Evolutionary conservation across 2,329 filamentous ascomycete species (phyloP), one percentile per base, ranked within the genome.

Genomic region (Aspergillus eucalypticola): DNA sequence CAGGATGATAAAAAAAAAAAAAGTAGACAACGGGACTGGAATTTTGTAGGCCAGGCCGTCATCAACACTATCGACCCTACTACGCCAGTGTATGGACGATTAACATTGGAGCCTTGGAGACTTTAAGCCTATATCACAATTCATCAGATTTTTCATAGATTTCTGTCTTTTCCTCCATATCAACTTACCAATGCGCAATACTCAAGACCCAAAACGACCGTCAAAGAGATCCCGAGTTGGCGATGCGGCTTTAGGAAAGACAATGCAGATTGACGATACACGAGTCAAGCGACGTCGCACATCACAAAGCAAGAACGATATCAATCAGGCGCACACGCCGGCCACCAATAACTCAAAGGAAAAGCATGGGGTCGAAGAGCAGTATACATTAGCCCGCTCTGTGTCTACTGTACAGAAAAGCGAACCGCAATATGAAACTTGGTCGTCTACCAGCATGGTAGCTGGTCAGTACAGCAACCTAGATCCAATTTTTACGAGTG

Each of bases 401-500:
- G 41, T 53, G 48, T 23, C 15, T 32, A 10, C 54, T 27, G 66
- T 58, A 42, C 59, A 69, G 58, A 60, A 59, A 53, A 62, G 49
- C 39, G 35, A 44, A 32, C 21, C 29, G 44, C 38, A 23, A 21
- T 51, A 58, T 54, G 54, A 64, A 38, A 61, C 64, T 23, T 85
- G 83, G 83, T 75, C 72, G 23, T 67, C 84, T 8, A 83, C 83
- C 17, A 71, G 77, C n/a, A 73, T 81, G 7, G 71, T 79, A 29
- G 85, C 83, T 42, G 86, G 86, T 21, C 81, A 81, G 57, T 85
- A 86, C 67, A 75, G 84, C 58, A 75, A 82, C 49, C 72, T 83
- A 53, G 84, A 88, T 66, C 83, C 86, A 5, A 69, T 86, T 8
- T 83, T 88, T 69, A 83, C 84, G 2, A 64, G 66, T n/a, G 83